Evolutionary conservation across 345 rosid genomes (phyloP).

Genomic region (Boechera divaricarpa): DNA sequence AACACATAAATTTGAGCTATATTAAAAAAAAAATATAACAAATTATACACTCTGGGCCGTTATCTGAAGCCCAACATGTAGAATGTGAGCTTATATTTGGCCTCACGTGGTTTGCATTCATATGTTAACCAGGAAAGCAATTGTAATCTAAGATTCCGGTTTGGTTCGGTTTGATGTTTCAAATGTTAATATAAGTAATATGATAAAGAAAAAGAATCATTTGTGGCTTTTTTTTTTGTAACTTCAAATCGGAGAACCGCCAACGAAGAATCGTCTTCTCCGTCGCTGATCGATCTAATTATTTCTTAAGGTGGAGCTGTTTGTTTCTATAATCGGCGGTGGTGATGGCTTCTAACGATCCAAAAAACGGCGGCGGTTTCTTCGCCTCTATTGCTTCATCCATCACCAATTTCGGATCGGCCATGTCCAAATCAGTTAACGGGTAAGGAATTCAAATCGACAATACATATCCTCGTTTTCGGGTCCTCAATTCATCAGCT

Average conservation of each 20-base stretch:
- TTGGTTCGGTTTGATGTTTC: slow-evolving; percentile 8
- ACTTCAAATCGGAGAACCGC: slow-evolving; percentile 11
- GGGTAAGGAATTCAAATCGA: slow-evolving; percentile 50
- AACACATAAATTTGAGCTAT: background rate
- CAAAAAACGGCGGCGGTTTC: slow-evolving; percentile 68
- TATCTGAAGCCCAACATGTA: slow-evolving; percentile 7
- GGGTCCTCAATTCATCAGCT: background rate
- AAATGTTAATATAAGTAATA: too few species aligned
- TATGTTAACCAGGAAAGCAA: too few species aligned
- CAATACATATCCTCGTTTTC: background rate
- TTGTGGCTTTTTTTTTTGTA: background rate
- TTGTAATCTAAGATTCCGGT: background rate
- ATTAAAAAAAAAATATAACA: background rate
- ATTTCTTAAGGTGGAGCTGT: background rate
- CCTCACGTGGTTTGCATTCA: background rate
- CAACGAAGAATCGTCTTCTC: slow-evolving; percentile 27
- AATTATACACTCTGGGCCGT: background rate
- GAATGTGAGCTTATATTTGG: background rate
- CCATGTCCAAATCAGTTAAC: slow-evolving; percentile 86
- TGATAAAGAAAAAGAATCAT: background rate
- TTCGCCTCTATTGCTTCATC: slow-evolving; percentile 71
- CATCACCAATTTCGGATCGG: slow-evolving; percentile 66
- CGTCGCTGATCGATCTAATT: slow-evolving; percentile 24
- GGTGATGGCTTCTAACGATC: slow-evolving; percentile 71
- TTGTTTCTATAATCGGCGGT: slow-evolving; percentile 8